phyloP scores from a whole-genome alignment of 345 rosid genomes.

The Acer yangbiense region DNA sequence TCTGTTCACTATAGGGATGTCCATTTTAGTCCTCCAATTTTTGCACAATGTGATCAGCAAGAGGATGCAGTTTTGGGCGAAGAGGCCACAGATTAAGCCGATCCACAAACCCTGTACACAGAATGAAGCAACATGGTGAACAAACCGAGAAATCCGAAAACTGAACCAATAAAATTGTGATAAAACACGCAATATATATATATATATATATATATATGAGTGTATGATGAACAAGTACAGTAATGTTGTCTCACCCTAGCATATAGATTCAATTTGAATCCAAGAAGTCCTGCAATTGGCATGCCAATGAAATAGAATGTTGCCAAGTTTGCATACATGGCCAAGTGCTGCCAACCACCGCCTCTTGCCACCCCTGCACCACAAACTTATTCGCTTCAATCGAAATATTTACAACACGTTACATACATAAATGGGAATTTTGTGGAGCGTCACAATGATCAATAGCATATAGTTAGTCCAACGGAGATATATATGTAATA shows the following conservation, averaged over 20 bases:
- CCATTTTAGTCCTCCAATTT: conserved; percentile 48
- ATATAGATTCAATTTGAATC: conserved; percentile 51
- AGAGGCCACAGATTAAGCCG: conserved; percentile 3
- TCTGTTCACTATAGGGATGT: conserved; percentile 8
- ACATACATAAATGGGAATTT: no score
- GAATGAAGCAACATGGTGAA: neutral
- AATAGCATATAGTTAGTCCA: no score
- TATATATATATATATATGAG: no score
- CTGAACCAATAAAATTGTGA: no score
- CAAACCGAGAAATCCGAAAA: neutral
- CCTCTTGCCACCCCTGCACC: conserved; percentile 71
- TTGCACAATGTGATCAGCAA: conserved; percentile 41
- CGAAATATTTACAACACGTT: no score
- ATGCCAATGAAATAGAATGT: conserved; percentile 53
- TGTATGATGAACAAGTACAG: neutral
- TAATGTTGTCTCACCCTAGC: conserved; percentile 42
- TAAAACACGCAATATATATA: neutral
- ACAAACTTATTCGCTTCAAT: neutral
- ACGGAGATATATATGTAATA: no score
- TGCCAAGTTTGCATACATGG: conserved; percentile 49
- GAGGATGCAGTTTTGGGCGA: conserved; percentile 45
- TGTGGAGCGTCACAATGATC: no score
- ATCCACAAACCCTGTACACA: conserved; percentile 68
- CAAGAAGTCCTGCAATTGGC: conserved; percentile 50
- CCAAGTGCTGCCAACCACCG: conserved; percentile 72